These are phyloP conservation scores for Geotrichum australiense DNA, from an alignment of 1,139 yeast genomes.

Conservation along the genomic window DNA sequence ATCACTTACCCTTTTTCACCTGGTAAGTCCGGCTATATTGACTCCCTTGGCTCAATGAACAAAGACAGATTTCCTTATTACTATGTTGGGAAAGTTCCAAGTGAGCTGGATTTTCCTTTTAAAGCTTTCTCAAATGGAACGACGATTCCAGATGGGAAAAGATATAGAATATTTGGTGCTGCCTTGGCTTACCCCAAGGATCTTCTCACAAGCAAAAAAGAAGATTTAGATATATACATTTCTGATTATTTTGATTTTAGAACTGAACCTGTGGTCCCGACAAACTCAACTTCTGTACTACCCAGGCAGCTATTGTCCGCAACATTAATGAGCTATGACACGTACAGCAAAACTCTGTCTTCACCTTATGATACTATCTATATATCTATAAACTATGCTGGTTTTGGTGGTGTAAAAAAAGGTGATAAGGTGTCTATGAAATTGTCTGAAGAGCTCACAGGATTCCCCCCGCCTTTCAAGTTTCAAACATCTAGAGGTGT, in stretches of 20 bases:
- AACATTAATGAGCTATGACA: constrained; percentile 8
- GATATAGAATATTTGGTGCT: constrained; percentile 12
- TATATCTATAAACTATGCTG: constrained; percentile 2
- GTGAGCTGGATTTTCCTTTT: constrained; percentile 10
- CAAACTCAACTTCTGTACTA: not conserved
- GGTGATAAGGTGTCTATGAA: constrained; percentile 9
- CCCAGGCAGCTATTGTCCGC: constrained; percentile 5
- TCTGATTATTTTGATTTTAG: constrained; percentile 4
- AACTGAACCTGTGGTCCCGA: not conserved
- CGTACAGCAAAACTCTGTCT: constrained; percentile 1
- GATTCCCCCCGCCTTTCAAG: constrained; percentile 10
- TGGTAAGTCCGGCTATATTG: constrained; percentile 11
- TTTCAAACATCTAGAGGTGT: constrained; percentile 6
- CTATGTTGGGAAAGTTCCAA: constrained; percentile 5
- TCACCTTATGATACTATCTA: constrained; percentile 14
- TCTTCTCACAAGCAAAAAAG: constrained; percentile 6
- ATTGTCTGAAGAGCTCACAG: constrained; percentile 8
- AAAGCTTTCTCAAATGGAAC: constrained; percentile 12
- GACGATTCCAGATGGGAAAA: constrained; percentile 5
- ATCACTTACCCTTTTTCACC: constrained; percentile 12
- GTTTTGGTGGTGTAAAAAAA: constrained; percentile 9
- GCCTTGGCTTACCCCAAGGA: constrained; percentile 14
- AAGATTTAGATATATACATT: constrained; percentile 8
- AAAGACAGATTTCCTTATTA: constrained; percentile 9
- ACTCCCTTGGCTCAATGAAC: constrained; percentile 8